phyloP scores from a whole-genome alignment of 164 flowering plant species.

The Aristolochia californica region DNA sequence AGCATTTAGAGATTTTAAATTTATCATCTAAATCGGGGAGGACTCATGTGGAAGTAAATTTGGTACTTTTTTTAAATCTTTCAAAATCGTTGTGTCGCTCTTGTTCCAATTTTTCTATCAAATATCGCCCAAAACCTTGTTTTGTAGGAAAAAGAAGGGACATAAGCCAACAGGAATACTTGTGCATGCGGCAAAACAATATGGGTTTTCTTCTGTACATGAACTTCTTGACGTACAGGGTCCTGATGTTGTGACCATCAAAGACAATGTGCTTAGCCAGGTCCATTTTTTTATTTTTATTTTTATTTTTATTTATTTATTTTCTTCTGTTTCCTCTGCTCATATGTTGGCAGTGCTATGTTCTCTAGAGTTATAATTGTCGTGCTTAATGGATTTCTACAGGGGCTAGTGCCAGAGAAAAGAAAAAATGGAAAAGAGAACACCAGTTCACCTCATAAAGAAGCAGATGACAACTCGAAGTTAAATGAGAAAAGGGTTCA shows the following conservation, averaged over 20 bases:
- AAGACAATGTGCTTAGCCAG: neutral
- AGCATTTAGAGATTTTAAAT: too few relatives aligned
- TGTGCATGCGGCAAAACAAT: conserved; percentile 51
- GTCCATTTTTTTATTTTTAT: too few relatives aligned
- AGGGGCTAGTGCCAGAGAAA: neutral
- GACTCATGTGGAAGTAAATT: too few relatives aligned
- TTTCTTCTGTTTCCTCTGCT: neutral
- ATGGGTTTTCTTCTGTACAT: conserved; percentile 71
- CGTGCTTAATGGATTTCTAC: neutral
- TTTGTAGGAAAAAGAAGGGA: conserved; percentile 70
- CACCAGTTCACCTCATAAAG: neutral
- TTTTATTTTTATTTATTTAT: neutral
- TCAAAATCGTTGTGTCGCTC: too few relatives aligned
- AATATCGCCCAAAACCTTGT: too few relatives aligned
- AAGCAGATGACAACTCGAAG: neutral
- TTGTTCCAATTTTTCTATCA: too few relatives aligned
- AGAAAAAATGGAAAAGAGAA: neutral
- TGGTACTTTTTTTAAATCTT: too few relatives aligned
- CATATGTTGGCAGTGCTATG: neutral
- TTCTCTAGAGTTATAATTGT: neutral
- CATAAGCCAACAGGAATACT: conserved; percentile 70
- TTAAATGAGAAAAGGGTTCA: neutral
- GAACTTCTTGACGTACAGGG: conserved; percentile 46
- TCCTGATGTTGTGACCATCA: conserved; percentile 12
- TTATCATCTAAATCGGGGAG: neutral